These are phyloP conservation scores for Angomonas ambiguus DNA, from an alignment of 208 protist species.

Conservation along the genomic window DNA sequence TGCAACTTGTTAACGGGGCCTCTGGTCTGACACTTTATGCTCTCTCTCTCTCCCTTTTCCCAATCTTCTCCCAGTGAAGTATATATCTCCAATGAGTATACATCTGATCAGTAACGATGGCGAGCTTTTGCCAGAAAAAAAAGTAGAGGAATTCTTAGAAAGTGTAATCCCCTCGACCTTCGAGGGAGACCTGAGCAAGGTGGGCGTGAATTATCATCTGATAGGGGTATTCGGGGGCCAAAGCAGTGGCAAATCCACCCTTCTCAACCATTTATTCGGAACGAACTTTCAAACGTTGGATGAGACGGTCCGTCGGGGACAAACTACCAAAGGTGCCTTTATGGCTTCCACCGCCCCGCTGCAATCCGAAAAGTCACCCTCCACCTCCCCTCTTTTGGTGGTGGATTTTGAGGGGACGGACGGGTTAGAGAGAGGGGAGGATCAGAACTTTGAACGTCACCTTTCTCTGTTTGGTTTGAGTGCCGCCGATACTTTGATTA, in stretches of 20 bases:
- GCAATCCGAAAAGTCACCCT: slow-evolving; percentile 14
- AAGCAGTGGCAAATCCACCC: slow-evolving; percentile 96
- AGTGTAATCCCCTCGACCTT: slow-evolving; percentile 1
- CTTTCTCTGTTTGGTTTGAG: slow-evolving; percentile 96
- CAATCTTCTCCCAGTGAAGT: neutral
- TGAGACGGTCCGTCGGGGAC: slow-evolving; percentile 72
- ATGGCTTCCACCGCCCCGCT: slow-evolving; percentile 32
- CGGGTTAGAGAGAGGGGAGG: slow-evolving; percentile 93
- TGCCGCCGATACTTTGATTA: slow-evolving; percentile 94
- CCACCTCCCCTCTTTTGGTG: slow-evolving; percentile 72
- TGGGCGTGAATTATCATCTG: slow-evolving; percentile 79
- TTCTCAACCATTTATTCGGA: slow-evolving; percentile 95
- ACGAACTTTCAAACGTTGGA: slow-evolving; percentile 95
- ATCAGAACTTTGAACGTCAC: slow-evolving; percentile 96
- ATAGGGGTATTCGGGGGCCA: slow-evolving; percentile 96
- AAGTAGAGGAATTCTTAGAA: slow-evolving; percentile 44
- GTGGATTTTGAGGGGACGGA: slow-evolving; percentile 98
- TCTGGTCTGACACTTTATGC: neutral
- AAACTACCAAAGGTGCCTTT: slow-evolving; percentile 95
- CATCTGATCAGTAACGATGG: slow-evolving; percentile 73
- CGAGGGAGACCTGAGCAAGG: slow-evolving; percentile 19
- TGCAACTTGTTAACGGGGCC: no score
- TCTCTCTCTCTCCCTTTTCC: neutral
- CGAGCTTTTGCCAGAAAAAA: slow-evolving; percentile 40
- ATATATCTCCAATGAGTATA: slow-evolving; percentile 27